These are phyloP conservation scores for Trichoderma arundinaceum DNA, from an alignment of 2,329 filamentous ascomycete genomes.

Conservation along the genomic window DNA sequence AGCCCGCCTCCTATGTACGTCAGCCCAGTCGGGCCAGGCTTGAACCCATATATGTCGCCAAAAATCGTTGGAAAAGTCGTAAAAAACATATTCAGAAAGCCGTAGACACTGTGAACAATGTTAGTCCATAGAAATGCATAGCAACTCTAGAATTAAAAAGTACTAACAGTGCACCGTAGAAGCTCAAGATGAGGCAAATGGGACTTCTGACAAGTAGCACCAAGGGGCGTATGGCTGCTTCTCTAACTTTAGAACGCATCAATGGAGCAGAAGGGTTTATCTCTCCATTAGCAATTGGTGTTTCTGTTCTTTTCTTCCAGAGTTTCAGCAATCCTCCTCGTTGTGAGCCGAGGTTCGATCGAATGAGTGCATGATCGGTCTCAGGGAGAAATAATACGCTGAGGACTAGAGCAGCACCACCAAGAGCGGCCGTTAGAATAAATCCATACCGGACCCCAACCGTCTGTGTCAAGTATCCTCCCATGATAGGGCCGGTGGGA, in stretches of 20 bases:
- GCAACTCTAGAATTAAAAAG: neutral
- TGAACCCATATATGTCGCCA: conserved; percentile 17
- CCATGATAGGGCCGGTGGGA: conserved; percentile 55
- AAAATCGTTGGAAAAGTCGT: conserved; percentile 61
- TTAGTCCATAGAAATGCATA: neutral
- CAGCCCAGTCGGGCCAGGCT: conserved; percentile 13
- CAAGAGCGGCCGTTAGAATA: conserved; percentile 56
- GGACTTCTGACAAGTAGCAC: conserved; percentile 4
- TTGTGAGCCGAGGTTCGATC: neutral
- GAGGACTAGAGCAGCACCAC: conserved; percentile 47
- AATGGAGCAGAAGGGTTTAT: neutral
- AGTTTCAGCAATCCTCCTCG: neutral
- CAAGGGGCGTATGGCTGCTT: neutral
- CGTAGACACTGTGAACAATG: conserved; percentile 45
- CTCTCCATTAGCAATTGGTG: neutral
- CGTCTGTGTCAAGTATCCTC: conserved; percentile 50
- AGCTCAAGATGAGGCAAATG: conserved; percentile 23
- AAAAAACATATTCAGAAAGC: conserved; percentile 58
- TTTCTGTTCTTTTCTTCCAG: neutral
- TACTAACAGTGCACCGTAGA: conserved; percentile 28
- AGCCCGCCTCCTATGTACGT: conserved; percentile 32
- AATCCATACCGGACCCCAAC: conserved; percentile 39
- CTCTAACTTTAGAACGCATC: conserved; percentile 36
- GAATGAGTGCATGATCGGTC: conserved; percentile 7
- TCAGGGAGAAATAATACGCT: conserved; percentile 49